Evolutionary conservation across 345 rosid species (phyloP), one percentile per base, ranked within the genome.

Genomic region (Populus ilicifolia): DNA sequence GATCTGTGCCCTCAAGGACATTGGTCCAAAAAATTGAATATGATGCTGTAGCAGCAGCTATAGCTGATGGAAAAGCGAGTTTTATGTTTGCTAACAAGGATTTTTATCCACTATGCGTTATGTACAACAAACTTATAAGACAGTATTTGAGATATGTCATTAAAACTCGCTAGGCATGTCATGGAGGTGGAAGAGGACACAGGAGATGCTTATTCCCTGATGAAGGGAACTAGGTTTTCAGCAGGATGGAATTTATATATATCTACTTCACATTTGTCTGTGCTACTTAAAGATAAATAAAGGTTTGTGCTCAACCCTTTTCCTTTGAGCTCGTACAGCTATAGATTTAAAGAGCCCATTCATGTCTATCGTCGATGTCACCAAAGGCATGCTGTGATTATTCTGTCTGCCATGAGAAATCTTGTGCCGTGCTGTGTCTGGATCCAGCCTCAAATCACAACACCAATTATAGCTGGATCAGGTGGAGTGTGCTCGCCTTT

Each of bases 1-100:
- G 89, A 91, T 93, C 79, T 86, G 90, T 79, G 89, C 92, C 78
- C 85, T 90, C 8, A 93, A 91, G 89, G 96, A 92, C 80, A 87
- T 92, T 83, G 97, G 95, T 70, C 90, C 93, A 59, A 92, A 86
- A 70, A 87, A 82, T 62, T 88, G 83, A 85, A 80, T 25, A 72
- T 80, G 75, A 71, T 75, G 83, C 80, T 75, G n/a, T 80, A 62
- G 79, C 79, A 48, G 65, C 72, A 36, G 79, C 80, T 63, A 21
- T 78, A 39, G 82, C 70, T 76, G 82, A 71, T 83, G 74, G 78
- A 35, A 50, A 48, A 77, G 41, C 38, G 23, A 69, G 44, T 67
- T 25, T 8, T 52, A 59, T 80, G 52, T 69, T 30, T 30, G 77
- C 79, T 65, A 63, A 65, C 80, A 44, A 48, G 74, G 78, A 38